Base-by-base conservation (phyloP, 202 grass and related monocot genomes). In the Panicum virgatum region DNA sequence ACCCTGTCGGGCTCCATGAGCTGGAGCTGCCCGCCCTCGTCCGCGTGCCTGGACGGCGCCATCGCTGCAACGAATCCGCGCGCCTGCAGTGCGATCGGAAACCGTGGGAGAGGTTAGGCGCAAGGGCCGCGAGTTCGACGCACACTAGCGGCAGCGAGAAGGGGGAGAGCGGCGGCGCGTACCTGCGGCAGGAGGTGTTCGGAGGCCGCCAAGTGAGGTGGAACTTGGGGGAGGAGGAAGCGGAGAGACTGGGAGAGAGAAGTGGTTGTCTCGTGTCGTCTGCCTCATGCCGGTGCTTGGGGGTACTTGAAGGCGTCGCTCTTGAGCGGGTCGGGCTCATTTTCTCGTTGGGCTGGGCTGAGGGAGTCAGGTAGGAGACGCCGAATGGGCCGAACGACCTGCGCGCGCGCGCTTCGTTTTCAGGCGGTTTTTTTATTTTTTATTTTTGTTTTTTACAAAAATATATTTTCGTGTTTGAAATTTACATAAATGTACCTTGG, bases 11-110 rank as follows among this genome's bases (percentile, higher is more conserved):
- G 48, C 66, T 94, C 95, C 90, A 98, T 72, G 63, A 98, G 92
- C 88, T 94, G 95, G 40, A 95, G 95, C 86, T 93, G 92, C 54
- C 77, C 77, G 45, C 88, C 88, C 46, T 94, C 89, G 66, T 97
- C 94, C 70, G 86, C 88, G 68, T 78, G 90, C 88, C 85, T 92
- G 79, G 57, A 82, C 30, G 86, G 86, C 86, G 77, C 78, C 87
- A 82, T 88, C 62, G 44, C 40, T 16, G 19, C 73, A n/a, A n/a
- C n/a, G 13, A 37, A 47, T 44, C 69, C 19, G 22, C 36, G 36
- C 53, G 50, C 70, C 78, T 83, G 80, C 75, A 61, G n/a, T 19
- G 51, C 42, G 74, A 72, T 76, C 80, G 3, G 6, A n/a, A 75
- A 20, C 30, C 27, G 70, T 51, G 29, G 40, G 18, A 54, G 19